Base-by-base conservation (phyloP, 352 stramenopile species). In the Phytopythium montanum region DNA sequence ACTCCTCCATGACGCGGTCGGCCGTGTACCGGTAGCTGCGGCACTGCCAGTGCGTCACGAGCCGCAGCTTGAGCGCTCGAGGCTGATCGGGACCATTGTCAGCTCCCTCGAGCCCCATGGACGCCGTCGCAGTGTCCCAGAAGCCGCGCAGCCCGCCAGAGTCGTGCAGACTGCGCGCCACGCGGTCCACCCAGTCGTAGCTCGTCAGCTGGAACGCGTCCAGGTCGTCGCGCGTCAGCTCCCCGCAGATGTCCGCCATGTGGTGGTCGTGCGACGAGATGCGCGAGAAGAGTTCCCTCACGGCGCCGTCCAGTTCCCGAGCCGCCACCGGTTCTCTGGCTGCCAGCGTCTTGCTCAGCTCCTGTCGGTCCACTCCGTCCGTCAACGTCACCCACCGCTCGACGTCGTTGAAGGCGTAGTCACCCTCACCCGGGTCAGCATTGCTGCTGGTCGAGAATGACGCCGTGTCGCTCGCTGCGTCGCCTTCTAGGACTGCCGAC, bases 21-120 rank as follows among this genome's bases (percentile, higher is more conserved):
- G 77, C 73, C 13, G 75, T 85, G 65, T 84, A 87, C 46, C 65
- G 53, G 65, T 85, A 87, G 54, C 78, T 76, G 26, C 76, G 72
- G 68, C 76, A 87, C 55, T 72, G 72, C 76, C 76, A 87, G 36
- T 85, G 64, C 54, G 76, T 85, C 26, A 85, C 59, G 10, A 87
- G 57, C 9, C 71, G 65, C 2, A 87, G 39, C 25, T 66, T 65
- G 26, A 50, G 45, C 5, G 42, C 18, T 14, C 54, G 18, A 3
- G 33, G 38, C 28, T 66, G 57, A 23, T 8, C 13, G n/a, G n/a
- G n/a, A n/a, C n/a, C n/a, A n/a, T n/a, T n/a, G 25, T 41, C 49
- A 33, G 1, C 25, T 1, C 8, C 44, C 5, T 34, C 53, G 23
- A 12, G 25, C 5, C 29, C 57, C 39, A 42, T 56, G 2, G 48